Evolutionary conservation across 1,139 yeast genomes (phyloP).

Genomic region (Zygotorulaspora mrakii): DNA sequence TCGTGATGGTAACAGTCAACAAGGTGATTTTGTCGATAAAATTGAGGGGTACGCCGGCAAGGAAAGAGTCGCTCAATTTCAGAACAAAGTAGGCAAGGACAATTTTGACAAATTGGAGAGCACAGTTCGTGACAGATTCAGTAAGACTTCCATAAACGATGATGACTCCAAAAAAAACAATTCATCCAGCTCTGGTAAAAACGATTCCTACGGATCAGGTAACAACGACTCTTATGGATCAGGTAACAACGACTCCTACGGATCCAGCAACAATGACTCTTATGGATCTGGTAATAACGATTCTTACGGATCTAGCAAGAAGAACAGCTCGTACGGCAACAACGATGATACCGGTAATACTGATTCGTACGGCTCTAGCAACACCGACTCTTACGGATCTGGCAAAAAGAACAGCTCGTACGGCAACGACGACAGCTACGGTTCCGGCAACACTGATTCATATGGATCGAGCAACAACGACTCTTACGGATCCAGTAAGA

Average conservation of each 20-base stretch:
- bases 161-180: constrained; percentile 15
- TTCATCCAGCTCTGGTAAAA: constrained; percentile 10
- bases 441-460: constrained; percentile 22
- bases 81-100: constrained; percentile 29
- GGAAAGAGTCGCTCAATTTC: constrained; percentile 27
- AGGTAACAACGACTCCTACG: constrained; percentile 9
- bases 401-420: constrained; percentile 11
- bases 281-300: constrained; percentile 24
- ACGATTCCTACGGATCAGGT: constrained; percentile 9
- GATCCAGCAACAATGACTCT: constrained; percentile 9
- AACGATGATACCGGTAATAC: constrained; percentile 23
- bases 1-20: constrained; percentile 10
- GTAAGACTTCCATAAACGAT: constrained; percentile 28
- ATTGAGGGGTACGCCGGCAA: constrained; percentile 27
- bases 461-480: constrained; percentile 14
- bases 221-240: constrained; percentile 10
- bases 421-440: constrained; percentile 20
- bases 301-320: constrained; percentile 17
- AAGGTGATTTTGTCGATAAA: constrained; percentile 24
- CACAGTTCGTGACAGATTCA: constrained; percentile 27
- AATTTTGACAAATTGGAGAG: constrained; percentile 28
- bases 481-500: constrained; percentile 23
- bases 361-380: constrained; percentile 15
- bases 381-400: constrained; percentile 24
- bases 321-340: constrained; percentile 12